Conservation (phyloP, 306 rosid species). For the Nissolia schottii region DNA sequence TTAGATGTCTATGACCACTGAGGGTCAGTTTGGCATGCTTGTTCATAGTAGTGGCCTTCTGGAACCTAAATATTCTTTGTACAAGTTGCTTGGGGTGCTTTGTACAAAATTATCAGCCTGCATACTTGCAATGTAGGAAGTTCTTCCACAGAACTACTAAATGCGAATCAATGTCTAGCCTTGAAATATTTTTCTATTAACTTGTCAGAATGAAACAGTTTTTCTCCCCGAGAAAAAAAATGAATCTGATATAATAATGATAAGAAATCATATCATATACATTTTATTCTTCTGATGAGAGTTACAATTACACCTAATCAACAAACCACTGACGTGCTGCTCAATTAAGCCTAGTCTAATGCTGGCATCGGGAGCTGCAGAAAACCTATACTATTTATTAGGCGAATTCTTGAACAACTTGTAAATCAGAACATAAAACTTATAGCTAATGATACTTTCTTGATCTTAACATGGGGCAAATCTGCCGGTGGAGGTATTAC, state of each 20-base stretch:
- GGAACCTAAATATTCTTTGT: background rate
- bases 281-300: background rate
- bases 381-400: background rate
- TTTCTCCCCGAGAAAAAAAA: background rate
- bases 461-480: conserved; percentile 67
- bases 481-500: conserved; percentile 94
- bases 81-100: background rate
- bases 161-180: background rate
- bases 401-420: background rate
- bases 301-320: background rate
- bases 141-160: background rate
- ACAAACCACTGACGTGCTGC: conserved; percentile 17
- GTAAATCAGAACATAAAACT: background rate
- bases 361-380: conserved; percentile 12
- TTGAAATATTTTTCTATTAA: conserved; percentile 7
- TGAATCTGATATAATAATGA: conserved; percentile 1
- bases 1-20: background rate
- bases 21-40: background rate
- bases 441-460: conserved; percentile 17
- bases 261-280: conserved; percentile 23
- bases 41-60: conserved; percentile 1
- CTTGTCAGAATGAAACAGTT: background rate
- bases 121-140: background rate
- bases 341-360: conserved; percentile 3
- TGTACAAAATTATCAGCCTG: background rate